Percentiles rank a stretch among this genome's conserved stretches.
Conservation (phyloP, 2,329 filamentous ascomycete genomes). For the Didymella keratinophila region DNA sequence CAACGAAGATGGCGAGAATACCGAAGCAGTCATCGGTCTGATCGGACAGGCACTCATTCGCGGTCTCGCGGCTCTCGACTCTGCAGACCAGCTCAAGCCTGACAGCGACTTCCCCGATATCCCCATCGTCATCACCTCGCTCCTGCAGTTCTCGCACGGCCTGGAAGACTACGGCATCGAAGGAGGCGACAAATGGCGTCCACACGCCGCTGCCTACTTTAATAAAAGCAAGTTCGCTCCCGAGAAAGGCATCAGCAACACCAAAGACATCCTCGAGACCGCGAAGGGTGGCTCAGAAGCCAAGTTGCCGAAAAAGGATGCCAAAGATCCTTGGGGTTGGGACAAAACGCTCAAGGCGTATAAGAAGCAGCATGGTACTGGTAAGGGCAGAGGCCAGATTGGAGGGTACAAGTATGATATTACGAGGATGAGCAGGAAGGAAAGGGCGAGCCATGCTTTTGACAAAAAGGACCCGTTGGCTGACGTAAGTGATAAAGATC, state of each 20-base stretch:
- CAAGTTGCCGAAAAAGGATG: neutral
- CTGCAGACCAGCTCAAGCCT: conserved; percentile 19
- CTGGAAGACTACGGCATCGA: neutral
- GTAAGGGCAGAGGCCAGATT: conserved; percentile 1
- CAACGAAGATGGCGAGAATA: conserved; percentile 23
- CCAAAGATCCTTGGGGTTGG: conserved; percentile 2
- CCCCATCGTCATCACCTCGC: neutral
- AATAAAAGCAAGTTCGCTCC: neutral
- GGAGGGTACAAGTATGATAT: conserved; percentile 25
- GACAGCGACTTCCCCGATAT: conserved; percentile 22
- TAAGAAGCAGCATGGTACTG: neutral
- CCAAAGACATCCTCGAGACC: neutral
- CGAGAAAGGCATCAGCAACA: neutral
- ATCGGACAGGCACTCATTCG: conserved; percentile 24
- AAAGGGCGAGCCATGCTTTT: conserved; percentile 21
- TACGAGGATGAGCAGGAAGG: conserved; percentile 23
- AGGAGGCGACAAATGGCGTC: neutral
- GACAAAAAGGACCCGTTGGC: conserved; percentile 21
- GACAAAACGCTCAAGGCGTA: neutral
- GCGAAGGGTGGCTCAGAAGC: neutral
- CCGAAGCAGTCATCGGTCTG: conserved; percentile 12
- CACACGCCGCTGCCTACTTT: neutral
- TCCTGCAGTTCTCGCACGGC: neutral
- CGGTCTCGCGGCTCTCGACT: conserved; percentile 24
- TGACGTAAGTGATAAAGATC: conserved; percentile 19